Evolutionary conservation across 2,329 filamentous ascomycete genomes (phyloP), one percentile per base, ranked within the genome.

Genomic region (Alternaria postmessia): DNA sequence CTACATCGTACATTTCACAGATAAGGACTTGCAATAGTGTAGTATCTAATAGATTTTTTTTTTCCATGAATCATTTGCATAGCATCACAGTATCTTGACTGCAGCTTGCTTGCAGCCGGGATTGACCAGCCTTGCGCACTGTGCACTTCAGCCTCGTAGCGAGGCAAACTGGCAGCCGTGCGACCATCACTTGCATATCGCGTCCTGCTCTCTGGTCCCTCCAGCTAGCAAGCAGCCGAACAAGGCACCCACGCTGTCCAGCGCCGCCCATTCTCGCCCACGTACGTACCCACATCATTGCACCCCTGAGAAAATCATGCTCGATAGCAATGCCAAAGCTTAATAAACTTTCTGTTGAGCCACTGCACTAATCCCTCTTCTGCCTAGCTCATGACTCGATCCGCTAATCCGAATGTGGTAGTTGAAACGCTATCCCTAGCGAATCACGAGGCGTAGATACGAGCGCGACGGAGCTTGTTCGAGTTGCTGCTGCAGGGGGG

Each of bases 31-130:
- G 14, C 42, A 54, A 39, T 32, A 47, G 34, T 54, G 49, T 54
- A 58, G 24, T 34, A 54, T 47, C 26, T 49, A 49, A 49, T 49
- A 36, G 46, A 49, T 38, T n/a, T 49, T 48, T 26, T 26, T 48
- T 16, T 30, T 32, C n/a, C 11, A 30, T 49, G 30, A 49, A 36
- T 22, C 18, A 34, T 32, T 36, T 12, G 30, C 5, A 49, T 26
- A n/a, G 20, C 16, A 49, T 16, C 46, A 36, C 20, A 24, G 14
- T 32, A 49, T 24, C 1, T 12, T 14, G 14, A 16, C 20, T 36
- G 46, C 30, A 36, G 46, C 46, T 49, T 36, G 24, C 12, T 22
- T 28, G 30, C 46, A 36, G 14, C 34, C 30, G 22, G 11, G 11
- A 8, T 49, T 20, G 18, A 36, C 30, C 32, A 49, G 32, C 46